Base-by-base conservation (phyloP, 305 asterid genomes). In the Solanum aculeatissimum region DNA sequence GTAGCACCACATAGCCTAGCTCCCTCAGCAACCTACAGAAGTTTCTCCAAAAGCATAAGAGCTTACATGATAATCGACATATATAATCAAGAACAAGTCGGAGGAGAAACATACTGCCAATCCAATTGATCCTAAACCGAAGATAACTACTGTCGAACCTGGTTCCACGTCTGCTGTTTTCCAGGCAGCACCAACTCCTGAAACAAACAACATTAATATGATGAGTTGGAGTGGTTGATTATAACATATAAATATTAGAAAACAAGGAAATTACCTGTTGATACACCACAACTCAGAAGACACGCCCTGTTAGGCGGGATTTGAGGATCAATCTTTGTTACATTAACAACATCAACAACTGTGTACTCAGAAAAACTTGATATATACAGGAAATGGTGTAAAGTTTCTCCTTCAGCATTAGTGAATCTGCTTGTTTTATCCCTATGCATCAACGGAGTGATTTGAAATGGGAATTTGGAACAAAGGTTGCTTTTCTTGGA, bases 161-260 rank as follows among this genome's bases (percentile, higher is more conserved):
- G 90, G 83, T 89, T 94, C 97, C 32, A 95, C 94, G 19, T 91
- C 78, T 40, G 98, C 97, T 80, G 92, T 83, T 90, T 70, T 93
- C 93, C 92, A 91, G 5, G 97, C 96, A 84, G 99, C 98, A 79
- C 97, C 99, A 5, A 95, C 92, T 29, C 98, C 99, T 94, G 90
- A 75, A 9, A 57, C 71, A 27, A 27, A 63, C 0, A 63, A 27
- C 42, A 27, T 27, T 63, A 27, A 7, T 14, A 27, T 63, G 42
- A 63, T 27, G 42, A 63, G 12, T 14, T 1, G n/a, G 7, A 62
- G 70, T 14, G 12, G 42, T 82, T 80, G 71, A 80, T 35, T 54
- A 21, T 0, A 29, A 9, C 42, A 65, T 10, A 43, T 5, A 65
- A 47, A 45, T 7, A 43, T 23, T 19, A 53, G 16, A 21, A 19